A percentile compares a stretch with the other conserved stretches of the same genome.
Evolutionary conservation across 2,329 filamentous ascomycete genomes (phyloP).

Genomic region (Lachnellula cervina): DNA sequence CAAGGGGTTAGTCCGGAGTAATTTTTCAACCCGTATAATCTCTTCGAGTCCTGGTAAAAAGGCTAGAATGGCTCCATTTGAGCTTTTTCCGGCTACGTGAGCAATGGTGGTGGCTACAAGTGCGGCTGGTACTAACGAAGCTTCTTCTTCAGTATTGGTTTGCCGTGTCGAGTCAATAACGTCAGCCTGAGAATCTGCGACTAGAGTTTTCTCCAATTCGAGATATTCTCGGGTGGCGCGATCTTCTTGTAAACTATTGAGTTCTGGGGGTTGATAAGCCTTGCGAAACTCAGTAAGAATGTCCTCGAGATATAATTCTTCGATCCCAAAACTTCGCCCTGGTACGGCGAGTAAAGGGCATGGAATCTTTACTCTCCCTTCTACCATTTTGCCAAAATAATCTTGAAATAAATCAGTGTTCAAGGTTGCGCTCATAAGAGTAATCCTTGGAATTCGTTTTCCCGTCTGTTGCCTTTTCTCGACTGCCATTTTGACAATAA

Average conservation of each 20-base stretch:
- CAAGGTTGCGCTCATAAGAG: slow-evolving; percentile 92
- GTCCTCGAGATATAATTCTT: slow-evolving; percentile 83
- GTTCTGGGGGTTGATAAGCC: slow-evolving; percentile 9
- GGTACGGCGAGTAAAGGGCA: slow-evolving; percentile 81
- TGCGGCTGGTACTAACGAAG: slow-evolving; percentile 62
- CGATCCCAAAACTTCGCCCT: slow-evolving; percentile 81
- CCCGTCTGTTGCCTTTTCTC: slow-evolving; percentile 54
- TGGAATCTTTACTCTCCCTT: slow-evolving; percentile 45
- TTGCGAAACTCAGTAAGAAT: slow-evolving; percentile 69
- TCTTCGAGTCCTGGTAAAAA: slow-evolving; percentile 89
- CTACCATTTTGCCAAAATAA: slow-evolving; percentile 68
- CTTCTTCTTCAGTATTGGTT: slow-evolving; percentile 41
- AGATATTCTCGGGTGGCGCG: slow-evolving; percentile 21
- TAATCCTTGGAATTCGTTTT: slow-evolving; percentile 76
- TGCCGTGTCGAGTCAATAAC: slow-evolving; percentile 2
- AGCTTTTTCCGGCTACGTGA: slow-evolving; percentile 72
- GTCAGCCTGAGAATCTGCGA: background rate
- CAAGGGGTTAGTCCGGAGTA: slow-evolving; percentile 61
- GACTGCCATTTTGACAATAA: slow-evolving; percentile 81
- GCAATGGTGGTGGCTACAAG: slow-evolving; percentile 80
- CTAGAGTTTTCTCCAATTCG: background rate
- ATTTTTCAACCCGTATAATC: slow-evolving; percentile 71
- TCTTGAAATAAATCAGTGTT: slow-evolving; percentile 76
- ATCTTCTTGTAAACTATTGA: slow-evolving; percentile 33
- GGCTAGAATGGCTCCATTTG: slow-evolving; percentile 78